Base-by-base conservation (phyloP, 1,284 basidiomycete species). In the Trichosporon asahii region DNA sequence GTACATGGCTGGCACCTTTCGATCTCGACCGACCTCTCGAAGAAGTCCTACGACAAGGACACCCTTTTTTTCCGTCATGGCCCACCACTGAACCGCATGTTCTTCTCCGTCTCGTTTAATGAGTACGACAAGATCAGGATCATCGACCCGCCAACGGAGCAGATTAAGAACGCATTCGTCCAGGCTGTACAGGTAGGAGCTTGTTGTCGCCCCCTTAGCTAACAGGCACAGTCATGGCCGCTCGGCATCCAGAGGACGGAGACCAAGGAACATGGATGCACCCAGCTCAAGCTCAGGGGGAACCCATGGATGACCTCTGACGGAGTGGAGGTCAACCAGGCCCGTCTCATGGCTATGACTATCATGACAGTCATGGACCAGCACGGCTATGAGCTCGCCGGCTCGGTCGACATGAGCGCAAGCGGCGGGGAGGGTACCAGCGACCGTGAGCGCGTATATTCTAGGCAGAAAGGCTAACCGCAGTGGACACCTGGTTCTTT, bases 401-500 rank as follows among this genome's bases (percentile, higher is more conserved):
- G 66, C 6, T 75, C 78, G 37, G 73, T 81, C 1, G 79, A 80
- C 70, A 76, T 80, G 76, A 78, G 74, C 66, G 64, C 68, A 7
- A 73, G 69, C 9, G 66, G 63, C 11, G 72, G 66, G 4, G 75
- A 78, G 21, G 40, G 65, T 15, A 14, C 11, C 3, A 15, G 35
- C 2, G 73, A 72, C 31, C 27, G 71, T 72, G 35, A 65, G 71
- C 71, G 37, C 35, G 65, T 12, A 53, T 3, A 61, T 14, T 23
- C 18, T 1, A 15, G 31, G 14, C 15, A 35, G 4, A 49, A 29
- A 18, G 40, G 25, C 66, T 49, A 12, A 27, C 57, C 23, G 7
- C 69, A 82, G 80, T 80, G 66, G 81, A 82, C 67, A 74, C 79
- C 9, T 81, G 79, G 80, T 80, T 80, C 77, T 80, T 81, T 64